Evolutionary conservation across 163 green algal genomes (phyloP).

Genomic region (Chlamydomonas reinhardtii): DNA sequence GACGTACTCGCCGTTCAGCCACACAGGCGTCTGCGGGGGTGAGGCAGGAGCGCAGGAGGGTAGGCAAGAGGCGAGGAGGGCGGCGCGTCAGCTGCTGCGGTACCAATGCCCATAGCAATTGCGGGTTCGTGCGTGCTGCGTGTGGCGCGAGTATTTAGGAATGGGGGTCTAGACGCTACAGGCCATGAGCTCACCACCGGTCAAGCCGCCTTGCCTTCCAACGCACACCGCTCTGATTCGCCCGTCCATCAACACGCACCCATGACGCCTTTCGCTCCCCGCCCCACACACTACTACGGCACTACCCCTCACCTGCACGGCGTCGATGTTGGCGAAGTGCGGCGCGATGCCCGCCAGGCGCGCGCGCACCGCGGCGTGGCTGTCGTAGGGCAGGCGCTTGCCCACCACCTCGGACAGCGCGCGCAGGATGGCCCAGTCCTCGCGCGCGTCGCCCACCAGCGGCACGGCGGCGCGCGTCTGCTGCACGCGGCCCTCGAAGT

Average conservation of each 20-base stretch:
- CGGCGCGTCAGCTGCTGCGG: not conserved
- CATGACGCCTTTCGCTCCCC: too few species aligned
- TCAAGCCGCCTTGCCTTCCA: too few species aligned
- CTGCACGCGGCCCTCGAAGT: slow-evolving; percentile 96
- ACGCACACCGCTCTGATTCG: too few species aligned
- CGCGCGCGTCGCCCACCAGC: slow-evolving; percentile 85
- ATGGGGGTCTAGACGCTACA: too few species aligned
- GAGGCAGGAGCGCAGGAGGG: not conserved
- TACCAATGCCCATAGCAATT: not conserved
- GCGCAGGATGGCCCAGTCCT: slow-evolving; percentile 90
- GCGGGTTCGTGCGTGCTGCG: too few species aligned
- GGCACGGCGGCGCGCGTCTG: slow-evolving; percentile 83
- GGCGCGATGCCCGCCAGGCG: slow-evolving; percentile 91
- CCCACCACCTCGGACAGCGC: slow-evolving; percentile 74
- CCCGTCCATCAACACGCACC: not conserved
- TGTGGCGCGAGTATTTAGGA: too few species aligned
- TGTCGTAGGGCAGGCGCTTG: slow-evolving; percentile 91
- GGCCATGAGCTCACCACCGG: too few species aligned
- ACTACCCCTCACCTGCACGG: slow-evolving; percentile 65
- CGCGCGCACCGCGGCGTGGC: slow-evolving; percentile 73
- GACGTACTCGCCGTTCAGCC: slow-evolving; percentile 89
- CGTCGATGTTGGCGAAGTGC: slow-evolving; percentile 78
- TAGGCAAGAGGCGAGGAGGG: not conserved
- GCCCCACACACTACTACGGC: too few species aligned
- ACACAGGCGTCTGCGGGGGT: slow-evolving; percentile 71